Conservation (phyloP, 1,139 yeast species). For the Diutina scorzettiae region DNA sequence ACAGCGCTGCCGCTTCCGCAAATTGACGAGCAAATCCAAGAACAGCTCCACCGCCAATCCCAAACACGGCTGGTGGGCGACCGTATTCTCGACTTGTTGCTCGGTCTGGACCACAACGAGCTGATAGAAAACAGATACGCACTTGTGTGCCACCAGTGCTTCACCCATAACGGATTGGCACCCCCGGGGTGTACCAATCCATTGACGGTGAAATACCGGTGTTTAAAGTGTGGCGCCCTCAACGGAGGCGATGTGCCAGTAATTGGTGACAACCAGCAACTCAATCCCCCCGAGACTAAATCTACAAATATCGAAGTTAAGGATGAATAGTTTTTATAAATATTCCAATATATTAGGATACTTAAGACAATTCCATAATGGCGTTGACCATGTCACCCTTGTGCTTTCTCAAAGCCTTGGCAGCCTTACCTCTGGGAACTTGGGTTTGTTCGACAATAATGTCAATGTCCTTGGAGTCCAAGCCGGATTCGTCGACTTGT, state of each 20-base stretch:
- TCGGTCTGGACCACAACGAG: conserved; percentile 63
- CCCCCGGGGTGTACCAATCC: conserved; percentile 57
- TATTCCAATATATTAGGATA: neutral
- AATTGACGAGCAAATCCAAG: neutral
- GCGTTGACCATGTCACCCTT: conserved; percentile 94
- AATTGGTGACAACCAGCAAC: too few species aligned
- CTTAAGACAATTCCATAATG: conserved; percentile 71
- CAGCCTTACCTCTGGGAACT: conserved; percentile 81
- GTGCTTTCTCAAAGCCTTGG: conserved; percentile 78
- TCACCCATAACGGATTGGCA: conserved; percentile 70
- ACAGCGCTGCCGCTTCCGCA: neutral
- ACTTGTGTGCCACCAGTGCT: conserved; percentile 55
- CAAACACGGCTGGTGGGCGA: conserved; percentile 14
- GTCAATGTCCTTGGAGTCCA: conserved; percentile 67
- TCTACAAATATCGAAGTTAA: too few species aligned
- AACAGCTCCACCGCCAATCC: neutral
- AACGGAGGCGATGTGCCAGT: conserved; percentile 37
- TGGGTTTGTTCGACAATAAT: conserved; percentile 84
- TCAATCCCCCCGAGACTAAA: too few species aligned
- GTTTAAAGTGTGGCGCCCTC: conserved; percentile 60
- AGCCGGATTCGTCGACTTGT: conserved; percentile 68
- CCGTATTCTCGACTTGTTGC: conserved; percentile 37
- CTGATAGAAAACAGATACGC: conserved; percentile 59
- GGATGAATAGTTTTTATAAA: too few species aligned
- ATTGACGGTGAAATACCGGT: conserved; percentile 42